Evolutionary conservation across 768 basidiomycete species (phyloP).

Genomic region (Clitopilus passeckerianus): DNA sequence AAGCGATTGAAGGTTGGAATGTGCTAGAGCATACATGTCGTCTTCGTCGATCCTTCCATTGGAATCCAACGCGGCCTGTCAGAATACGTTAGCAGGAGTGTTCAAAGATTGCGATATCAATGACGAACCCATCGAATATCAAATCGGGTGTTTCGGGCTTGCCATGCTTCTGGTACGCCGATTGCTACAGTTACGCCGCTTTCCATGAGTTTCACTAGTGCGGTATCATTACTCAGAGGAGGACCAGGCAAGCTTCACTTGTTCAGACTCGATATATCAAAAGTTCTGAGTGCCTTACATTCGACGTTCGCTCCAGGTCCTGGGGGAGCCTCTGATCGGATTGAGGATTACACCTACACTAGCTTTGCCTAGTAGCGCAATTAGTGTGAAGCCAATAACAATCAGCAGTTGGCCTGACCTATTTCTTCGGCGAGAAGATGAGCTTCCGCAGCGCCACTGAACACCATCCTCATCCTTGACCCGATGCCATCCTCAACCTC

Average conservation of each 20-base stretch:
- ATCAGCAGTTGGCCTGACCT: constrained; percentile 23
- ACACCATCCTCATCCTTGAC: constrained; percentile 55
- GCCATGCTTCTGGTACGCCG: constrained; percentile 64
- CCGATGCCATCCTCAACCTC: constrained; percentile 59
- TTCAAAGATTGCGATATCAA: constrained; percentile 13
- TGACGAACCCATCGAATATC: constrained; percentile 69
- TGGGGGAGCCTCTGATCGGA: constrained; percentile 64
- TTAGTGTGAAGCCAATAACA: not conserved
- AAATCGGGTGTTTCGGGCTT: constrained; percentile 70
- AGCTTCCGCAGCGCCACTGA: constrained; percentile 58
- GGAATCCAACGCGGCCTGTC: constrained; percentile 41
- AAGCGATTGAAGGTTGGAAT: constrained; percentile 37
- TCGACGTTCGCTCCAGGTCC: constrained; percentile 65
- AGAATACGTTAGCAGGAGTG: not conserved
- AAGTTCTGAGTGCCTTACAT: constrained; percentile 36
- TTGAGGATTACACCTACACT: constrained; percentile 46
- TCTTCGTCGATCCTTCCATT: constrained; percentile 35
- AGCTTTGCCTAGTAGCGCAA: constrained; percentile 32
- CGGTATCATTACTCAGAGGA: constrained; percentile 61
- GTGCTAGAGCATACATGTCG: constrained; percentile 38
- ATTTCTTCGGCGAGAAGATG: constrained; percentile 68
- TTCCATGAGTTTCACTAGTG: constrained; percentile 56
- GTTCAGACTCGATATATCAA: constrained; percentile 2
- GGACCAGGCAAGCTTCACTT: constrained; percentile 59
- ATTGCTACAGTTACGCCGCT: constrained; percentile 81